Evolutionary conservation across 2,329 filamentous ascomycete genomes (phyloP), one percentile per base, ranked within the genome.

Genomic region (Phialophora macrospora): DNA sequence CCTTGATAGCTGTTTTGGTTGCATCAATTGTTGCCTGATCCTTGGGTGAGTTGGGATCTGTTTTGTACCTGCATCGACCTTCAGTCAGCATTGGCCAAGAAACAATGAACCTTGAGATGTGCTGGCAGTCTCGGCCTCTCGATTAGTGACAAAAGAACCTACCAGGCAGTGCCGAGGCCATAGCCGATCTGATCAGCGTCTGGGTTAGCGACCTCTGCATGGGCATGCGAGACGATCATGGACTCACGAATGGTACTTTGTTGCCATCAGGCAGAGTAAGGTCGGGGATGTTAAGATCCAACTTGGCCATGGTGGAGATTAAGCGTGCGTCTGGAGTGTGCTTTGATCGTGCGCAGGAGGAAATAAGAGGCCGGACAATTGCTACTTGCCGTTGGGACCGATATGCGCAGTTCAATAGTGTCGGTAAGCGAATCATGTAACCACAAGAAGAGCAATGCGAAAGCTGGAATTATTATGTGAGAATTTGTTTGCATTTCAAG

Each of bases 131-230:
- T 44, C 38, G n/a, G 17, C 17, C 8, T 3, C 6, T n/a, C 17
- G n/a, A n/a, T n/a, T n/a, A n/a, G n/a, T n/a, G n/a, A 20, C 14
- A 34, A 55, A 32, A 54, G 24, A 22, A 55, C 60, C 14, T 34
- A 62, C 86, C 86, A 89, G 1, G 85, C 85, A 0, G 87, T 89
- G 32, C 87, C 87, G 0, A 84, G 85, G 28, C 87, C 87, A 75
- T 86, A 89, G 24, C 80, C 86, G 20, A 89, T 75, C 84, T 86
- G 57, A 41, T 54, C 24, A 46, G 14, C 28, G 22, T 44, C 20
- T 63, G 22, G 51, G 49, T 55, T 28, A 30, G 52, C 20, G 24
- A 55, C 38, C n/a, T 59, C 14, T 9, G 26, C 9, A 30, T 3
- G 9, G 30, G 8, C 54, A 17, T 22, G 11, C 6, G 11, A 28